A percentile compares a stretch with the other conserved stretches of the same genome.
phyloP scores from a whole-genome alignment of 192 early-diverging fungal species.

The Gonapodya prolifera region DNA sequence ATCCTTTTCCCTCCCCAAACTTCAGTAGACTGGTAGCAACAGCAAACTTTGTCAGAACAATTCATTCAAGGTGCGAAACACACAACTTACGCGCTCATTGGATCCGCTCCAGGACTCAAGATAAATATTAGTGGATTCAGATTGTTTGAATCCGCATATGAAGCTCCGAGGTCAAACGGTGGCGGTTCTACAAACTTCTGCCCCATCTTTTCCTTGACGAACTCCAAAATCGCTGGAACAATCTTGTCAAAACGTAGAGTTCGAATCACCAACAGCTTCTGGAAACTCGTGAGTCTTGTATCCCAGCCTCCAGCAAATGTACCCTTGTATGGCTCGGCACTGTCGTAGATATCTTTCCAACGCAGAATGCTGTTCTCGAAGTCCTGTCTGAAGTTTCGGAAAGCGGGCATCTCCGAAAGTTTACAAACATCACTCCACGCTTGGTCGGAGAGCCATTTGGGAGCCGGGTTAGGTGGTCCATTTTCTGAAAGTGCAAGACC shows the following conservation, averaged over 20 bases:
- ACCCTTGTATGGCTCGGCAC: conserved; percentile 29
- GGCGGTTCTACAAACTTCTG: conserved; percentile 44
- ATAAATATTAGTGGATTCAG: conserved; percentile 39
- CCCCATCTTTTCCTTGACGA: conserved; percentile 43
- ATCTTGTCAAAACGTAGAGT: conserved; percentile 43
- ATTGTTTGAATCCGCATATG: conserved; percentile 38
- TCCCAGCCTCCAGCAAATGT: conserved; percentile 31
- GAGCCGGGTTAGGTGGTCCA: conserved; percentile 4
- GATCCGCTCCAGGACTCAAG: conserved; percentile 44
- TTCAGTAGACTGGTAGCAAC: conserved; percentile 26
- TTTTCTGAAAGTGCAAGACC: conserved; percentile 15
- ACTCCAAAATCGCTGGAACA: conserved; percentile 27
- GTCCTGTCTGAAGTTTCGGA: conserved; percentile 18
- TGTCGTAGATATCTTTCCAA: conserved; percentile 41
- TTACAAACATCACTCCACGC: conserved; percentile 36
- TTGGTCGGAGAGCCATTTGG: conserved; percentile 36
- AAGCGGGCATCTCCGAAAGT: conserved; percentile 23
- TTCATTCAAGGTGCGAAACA: neutral
- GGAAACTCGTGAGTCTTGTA: conserved; percentile 25
- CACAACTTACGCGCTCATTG: conserved; percentile 24
- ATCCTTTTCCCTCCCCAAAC: conserved; percentile 42
- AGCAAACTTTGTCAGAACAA: neutral
- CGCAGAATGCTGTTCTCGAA: conserved; percentile 23
- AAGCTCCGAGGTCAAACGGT: conserved; percentile 43
- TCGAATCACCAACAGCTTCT: conserved; percentile 34